Evolutionary conservation across 352 stramenopile species (phyloP).

Genomic region (Pythium pectinolyticum): DNA sequence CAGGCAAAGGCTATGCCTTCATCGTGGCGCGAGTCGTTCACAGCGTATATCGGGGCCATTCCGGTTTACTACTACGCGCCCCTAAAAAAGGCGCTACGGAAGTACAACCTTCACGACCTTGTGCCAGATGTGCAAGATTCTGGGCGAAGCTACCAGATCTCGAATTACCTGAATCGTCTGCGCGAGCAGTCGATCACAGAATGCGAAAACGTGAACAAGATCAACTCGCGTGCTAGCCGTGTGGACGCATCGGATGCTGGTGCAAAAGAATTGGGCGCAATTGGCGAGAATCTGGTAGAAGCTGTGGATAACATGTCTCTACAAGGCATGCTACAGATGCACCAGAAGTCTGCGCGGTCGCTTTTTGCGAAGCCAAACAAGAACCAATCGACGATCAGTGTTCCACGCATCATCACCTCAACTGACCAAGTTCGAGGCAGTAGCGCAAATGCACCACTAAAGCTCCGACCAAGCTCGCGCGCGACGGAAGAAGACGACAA

Average conservation of each 20-base stretch:
- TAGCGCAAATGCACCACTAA: slow-evolving; percentile 33
- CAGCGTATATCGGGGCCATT: slow-evolving; percentile 69
- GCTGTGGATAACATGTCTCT: slow-evolving; percentile 66
- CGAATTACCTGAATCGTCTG: slow-evolving; percentile 69
- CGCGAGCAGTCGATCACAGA: slow-evolving; percentile 73
- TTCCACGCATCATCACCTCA: neutral
- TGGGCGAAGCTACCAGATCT: slow-evolving; percentile 82
- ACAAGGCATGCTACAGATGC: slow-evolving; percentile 46
- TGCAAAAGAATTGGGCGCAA: slow-evolving; percentile 21
- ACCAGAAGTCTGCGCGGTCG: slow-evolving; percentile 49
- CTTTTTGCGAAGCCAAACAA: slow-evolving; percentile 62
- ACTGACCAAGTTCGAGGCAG: slow-evolving; percentile 9
- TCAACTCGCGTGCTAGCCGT: slow-evolving; percentile 48
- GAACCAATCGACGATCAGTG: neutral
- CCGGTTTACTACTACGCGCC: slow-evolving; percentile 83
- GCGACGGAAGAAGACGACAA: slow-evolving; percentile 79
- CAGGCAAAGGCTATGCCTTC: slow-evolving; percentile 87
- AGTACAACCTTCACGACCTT: slow-evolving; percentile 89
- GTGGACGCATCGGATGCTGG: neutral
- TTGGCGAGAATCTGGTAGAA: slow-evolving; percentile 41
- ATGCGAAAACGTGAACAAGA: slow-evolving; percentile 79
- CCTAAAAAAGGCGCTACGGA: slow-evolving; percentile 80
- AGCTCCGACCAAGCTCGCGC: slow-evolving; percentile 57
- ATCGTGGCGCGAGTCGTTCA: slow-evolving; percentile 81
- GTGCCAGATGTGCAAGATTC: slow-evolving; percentile 82